phyloP scores from a whole-genome alignment of 2,329 filamentous ascomycete species.

The Penicillium sp. region DNA sequence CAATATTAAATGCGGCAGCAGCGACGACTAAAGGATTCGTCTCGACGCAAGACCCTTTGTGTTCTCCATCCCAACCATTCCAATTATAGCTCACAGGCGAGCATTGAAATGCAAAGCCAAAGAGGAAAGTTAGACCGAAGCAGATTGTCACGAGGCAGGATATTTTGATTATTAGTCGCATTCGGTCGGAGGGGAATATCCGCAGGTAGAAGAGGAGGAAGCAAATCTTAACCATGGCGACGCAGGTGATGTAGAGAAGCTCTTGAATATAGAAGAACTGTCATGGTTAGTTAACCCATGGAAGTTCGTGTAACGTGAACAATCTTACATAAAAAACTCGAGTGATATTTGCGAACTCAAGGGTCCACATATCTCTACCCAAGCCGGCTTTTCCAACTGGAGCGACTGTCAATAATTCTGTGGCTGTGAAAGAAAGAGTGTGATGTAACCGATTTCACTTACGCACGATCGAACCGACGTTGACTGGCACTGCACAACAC shows the following conservation, averaged over 20 bases:
- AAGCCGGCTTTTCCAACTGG: constrained; percentile 5
- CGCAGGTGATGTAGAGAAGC: constrained; percentile 6
- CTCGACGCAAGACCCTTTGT: constrained; percentile 1
- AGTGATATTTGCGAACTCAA: constrained; percentile 3
- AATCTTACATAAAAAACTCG: constrained; percentile 2
- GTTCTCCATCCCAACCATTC: constrained; percentile 4
- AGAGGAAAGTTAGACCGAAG: constrained; percentile 9
- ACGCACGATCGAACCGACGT: background rate
- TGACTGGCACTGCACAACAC: background rate
- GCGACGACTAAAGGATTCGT: background rate
- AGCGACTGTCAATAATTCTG: background rate
- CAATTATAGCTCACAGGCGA: constrained; percentile 4
- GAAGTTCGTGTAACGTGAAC: background rate
- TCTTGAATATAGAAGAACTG: constrained; percentile 9
- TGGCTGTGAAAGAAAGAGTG: background rate
- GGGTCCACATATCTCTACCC: constrained; percentile 6
- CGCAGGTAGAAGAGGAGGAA: constrained; percentile 14
- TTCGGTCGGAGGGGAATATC: constrained; percentile 11
- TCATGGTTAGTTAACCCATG: background rate
- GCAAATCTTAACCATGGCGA: constrained; percentile 3
- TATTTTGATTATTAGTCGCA: constrained; percentile 9
- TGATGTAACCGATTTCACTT: background rate
- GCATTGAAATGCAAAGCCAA: constrained; percentile 5
- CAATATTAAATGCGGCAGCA: constrained; percentile 3
- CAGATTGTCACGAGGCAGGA: constrained; percentile 5